Evolutionary conservation across 2,329 filamentous ascomycete species (phyloP), one percentile per base, ranked within the genome.

Genomic region (Gyromitra esculenta): DNA sequence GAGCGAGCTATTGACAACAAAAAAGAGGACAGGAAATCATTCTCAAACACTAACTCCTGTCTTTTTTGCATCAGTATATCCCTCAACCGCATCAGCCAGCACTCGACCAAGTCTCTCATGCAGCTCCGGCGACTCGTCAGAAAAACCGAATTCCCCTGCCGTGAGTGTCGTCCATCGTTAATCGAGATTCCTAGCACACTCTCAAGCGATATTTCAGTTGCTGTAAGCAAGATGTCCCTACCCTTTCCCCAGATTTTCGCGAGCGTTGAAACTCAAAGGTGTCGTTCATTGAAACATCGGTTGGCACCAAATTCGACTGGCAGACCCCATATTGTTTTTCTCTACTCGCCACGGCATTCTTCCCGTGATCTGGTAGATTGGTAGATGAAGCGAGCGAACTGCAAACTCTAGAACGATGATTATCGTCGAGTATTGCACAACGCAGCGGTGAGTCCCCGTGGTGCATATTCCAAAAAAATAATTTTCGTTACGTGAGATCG

Each of bases 41-140:
- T 71, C 72, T 65, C 59, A 71, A 75, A 71, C 72, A 70, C 66
- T 64, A 65, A 56, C 72, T 75, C 72, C 65, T 75, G 57, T 70
- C 50, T 65, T 70, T 70, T 31, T 54, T 21, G 59, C 48, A 56
- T 62, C 65, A 45, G 45, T 64, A 70, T 75, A 75, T 71, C 57
- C 72, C 65, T 70, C 72, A 74, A 69, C 72, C 63, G 45, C 64
- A 62, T 74, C 57, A 31, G 37, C 65, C 41, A 71, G 64, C 64
- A 74, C 71, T 67, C 39, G 41, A 11, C 43, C 52, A 70, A 31
- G 31, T 50, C 41, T 65, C 25, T 70, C 13, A 18, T 75, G 48
- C 50, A 65, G 41, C 8, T 39, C 43, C 59, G 72, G 21, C 15
- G 57, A 57, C 37, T 50, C 18, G 18, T 31, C n/a, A 74, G 43